Base-by-base conservation (phyloP, 192 early-diverging fungal species). In the Rhizoclosmatium globosum region DNA sequence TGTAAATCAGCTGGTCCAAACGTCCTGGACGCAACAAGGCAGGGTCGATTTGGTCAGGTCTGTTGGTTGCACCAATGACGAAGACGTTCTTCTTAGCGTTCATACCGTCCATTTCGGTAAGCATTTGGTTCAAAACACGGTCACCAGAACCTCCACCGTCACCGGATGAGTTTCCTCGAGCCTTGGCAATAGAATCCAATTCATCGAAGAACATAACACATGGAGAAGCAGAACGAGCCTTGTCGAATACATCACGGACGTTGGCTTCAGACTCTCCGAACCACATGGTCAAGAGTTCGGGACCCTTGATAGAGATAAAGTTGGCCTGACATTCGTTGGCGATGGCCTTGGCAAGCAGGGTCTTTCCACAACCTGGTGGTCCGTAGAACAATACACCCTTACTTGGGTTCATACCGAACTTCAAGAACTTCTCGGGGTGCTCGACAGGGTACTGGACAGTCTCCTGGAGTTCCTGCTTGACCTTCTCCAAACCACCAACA, bases 151-250 rank as follows among this genome's bases (percentile, higher is more conserved):
- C 98, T 46, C 94, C 94, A 23, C 88, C 93, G 82, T 97, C 97
- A 66, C 97, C 97, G 1, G 71, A 72, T 21, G 85, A 86, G 64
- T 61, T 82, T 48, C 95, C 98, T 84, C 98, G 95, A 23, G 96
- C 92, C 88, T 98, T 98, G 82, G 97, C 97, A 81, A 98, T 93
- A 46, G 96, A 97, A 87, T 99, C 98, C 81, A 99, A 85, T 88
- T 99, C 98, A 76, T 99, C 98, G 91, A 99, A 99, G 95, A 99
- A 99, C 96, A 99, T 96, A 43, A 99, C 98, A 85, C 98, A 99
- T 44, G 98, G 98, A 11, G 97, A 94, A 44, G 97, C 97, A 2
- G 97, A 95, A 74, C 97, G 93, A 19, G 97, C 98, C 90, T 98
- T 97, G 88, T 98, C 97, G 89, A 99, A 99, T 48, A 99, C 97